These are phyloP conservation scores for Aspergillus tanneri DNA, from an alignment of 2,329 filamentous ascomycete species.

Conservation along the genomic window DNA sequence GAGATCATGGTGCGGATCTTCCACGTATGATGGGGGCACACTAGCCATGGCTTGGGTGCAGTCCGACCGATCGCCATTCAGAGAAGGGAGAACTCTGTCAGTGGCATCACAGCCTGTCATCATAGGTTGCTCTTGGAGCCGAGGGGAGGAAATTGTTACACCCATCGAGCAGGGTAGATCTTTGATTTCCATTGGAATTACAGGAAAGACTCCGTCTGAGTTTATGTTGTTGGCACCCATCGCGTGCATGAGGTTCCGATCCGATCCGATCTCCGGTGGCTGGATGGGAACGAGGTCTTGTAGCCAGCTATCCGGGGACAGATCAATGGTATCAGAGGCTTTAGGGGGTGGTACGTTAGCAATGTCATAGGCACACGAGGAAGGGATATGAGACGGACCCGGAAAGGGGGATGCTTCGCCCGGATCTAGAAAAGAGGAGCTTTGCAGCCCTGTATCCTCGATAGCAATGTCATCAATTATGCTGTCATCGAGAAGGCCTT, in stretches of 20 bases:
- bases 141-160: slow-evolving; percentile 3
- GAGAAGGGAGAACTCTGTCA: neutral
- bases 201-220: neutral
- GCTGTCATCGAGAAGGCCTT: slow-evolving; percentile 4
- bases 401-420: slow-evolving; percentile 11
- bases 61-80: neutral
- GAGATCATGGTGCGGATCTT: slow-evolving; percentile 8
- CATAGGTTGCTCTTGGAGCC: neutral
- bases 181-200: slow-evolving; percentile 3
- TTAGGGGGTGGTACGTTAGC: neutral
- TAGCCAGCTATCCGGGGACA: slow-evolving; percentile 30
- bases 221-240: slow-evolving; percentile 12
- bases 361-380: neutral
- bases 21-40: neutral
- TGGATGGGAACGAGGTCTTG: slow-evolving; percentile 28
- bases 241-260: slow-evolving; percentile 13
- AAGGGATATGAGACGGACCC: slow-evolving; percentile 11
- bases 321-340: slow-evolving; percentile 23
- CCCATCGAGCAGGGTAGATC: neutral
- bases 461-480: slow-evolving; percentile 10
- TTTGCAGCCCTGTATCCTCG: slow-evolving; percentile 12
- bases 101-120: neutral
- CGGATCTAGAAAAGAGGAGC: slow-evolving; percentile 12
- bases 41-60: neutral
- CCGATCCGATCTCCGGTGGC: slow-evolving; percentile 12